Evolutionary conservation across 176 grass and related monocot genomes (phyloP), one percentile per base, ranked within the genome.

Genomic region (Cenchrus americanus): DNA sequence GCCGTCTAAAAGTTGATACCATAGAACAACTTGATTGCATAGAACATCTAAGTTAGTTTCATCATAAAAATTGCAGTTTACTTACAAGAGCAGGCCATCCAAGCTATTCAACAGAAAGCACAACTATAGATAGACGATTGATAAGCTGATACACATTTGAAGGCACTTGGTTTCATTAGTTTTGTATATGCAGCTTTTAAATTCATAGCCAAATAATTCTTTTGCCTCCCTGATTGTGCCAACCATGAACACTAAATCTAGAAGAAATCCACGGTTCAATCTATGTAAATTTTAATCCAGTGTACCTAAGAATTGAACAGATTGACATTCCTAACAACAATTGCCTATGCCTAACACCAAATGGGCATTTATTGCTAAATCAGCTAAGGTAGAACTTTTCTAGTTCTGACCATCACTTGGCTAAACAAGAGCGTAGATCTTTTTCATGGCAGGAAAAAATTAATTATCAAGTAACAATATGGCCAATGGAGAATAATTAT

Each of bases 31-130:
- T 23, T 40, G 26, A 10, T 37, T 47, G 42, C 55, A 32, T 7
- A 57, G 21, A 77, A 34, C 34, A 37, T 37, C 34, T 1, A 34
- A 58, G 1, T 34, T 3, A 51, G 6, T 76, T 44, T 52, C 40
- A 77, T 9, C 37, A 41, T 42, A 76, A 76, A 44, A 26, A 17
- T 46, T 44, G 10, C 13, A 61, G 26, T 10, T 83, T 53, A 46
- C 22, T 48, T 71, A 66, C 50, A 59, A 34, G 11, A 82, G 44
- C 51, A 77, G 26, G 18, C 26, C 57, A 74, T 32, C 40, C 42
- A 79, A 84, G 9, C 50, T 42, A 54, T 78, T 8, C 37, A 78
- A 53, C 18, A 27, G 19, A 68, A 75, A 75, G 53, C 13, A 60
- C 14, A 26, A 67, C 65, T 30, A n/a, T 19, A 58, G 37, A 62